Base-by-base conservation (phyloP, 306 rosid genomes). In the Rosa lucieae region DNA sequence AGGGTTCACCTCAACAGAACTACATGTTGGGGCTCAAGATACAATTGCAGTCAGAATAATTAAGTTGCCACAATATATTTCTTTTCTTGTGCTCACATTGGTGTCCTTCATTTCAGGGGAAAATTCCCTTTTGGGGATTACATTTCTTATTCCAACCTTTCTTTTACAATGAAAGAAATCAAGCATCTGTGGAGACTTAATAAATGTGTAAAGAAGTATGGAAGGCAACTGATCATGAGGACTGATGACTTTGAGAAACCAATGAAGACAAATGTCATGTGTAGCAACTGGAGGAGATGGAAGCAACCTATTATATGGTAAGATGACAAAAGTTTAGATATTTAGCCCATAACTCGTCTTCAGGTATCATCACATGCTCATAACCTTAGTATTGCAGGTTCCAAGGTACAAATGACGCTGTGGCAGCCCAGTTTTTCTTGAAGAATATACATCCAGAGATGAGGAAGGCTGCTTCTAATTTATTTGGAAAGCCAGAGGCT, bases 191-290 rank as follows among this genome's bases (percentile, higher is more conserved):
- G 99, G 99, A 95, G 99, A 82, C 89, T 69, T 75, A 90, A 95
- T 77, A 86, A 83, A 74, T 95, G 98, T 79, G 87, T 66, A 82
- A 93, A 75, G 73, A 90, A 86, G 75, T 93, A 86, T 68, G 84
- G 87, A 69, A 90, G 94, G 85, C 84, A 75, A 62, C 92, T 95
- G 70, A 75, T 89, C 83, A 91, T 95, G 91, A 89, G 98, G 84
- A 95, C 87, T 26, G 99, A 95, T 85, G 90, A 92, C 86, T 95
- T 95, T 73, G 96, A 90, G 92, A 95, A 92, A 89, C 98, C 98
- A 35, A 37, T 85, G 62, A 87, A 95, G 78, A 86, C 98, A 61
- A 90, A 91, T 89, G 97, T 90, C 67, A 89, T 95, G 0, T 95
- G 99, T 86, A 83, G 99, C 82, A 85, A 95, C 84, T 95, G 99